These are phyloP conservation scores for Hypoxylon sp. DNA, from an alignment of 2,329 filamentous ascomycete genomes.

Conservation along the genomic window DNA sequence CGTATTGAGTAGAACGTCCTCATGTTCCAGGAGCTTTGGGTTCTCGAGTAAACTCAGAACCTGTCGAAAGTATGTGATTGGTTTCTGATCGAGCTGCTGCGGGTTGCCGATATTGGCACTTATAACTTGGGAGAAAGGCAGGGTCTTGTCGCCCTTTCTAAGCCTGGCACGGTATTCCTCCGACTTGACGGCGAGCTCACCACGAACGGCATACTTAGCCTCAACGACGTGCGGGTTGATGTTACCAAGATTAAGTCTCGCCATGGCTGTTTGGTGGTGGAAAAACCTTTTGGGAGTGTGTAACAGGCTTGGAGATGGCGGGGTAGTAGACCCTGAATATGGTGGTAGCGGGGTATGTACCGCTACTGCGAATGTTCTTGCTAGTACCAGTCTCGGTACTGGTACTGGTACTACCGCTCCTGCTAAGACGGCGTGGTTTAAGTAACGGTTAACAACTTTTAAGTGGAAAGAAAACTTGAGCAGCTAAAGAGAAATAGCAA, in stretches of 20 bases:
- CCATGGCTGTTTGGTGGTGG: constrained; percentile 48
- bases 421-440: constrained; percentile 15
- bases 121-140: constrained; percentile 93
- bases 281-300: constrained; percentile 34
- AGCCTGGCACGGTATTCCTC: constrained; percentile 88
- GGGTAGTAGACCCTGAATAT: constrained; percentile 44
- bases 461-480: constrained; percentile 3
- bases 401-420: constrained; percentile 30
- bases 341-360: constrained; percentile 34
- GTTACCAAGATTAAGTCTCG: constrained; percentile 79
- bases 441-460: constrained; percentile 1
- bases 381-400: constrained; percentile 6
- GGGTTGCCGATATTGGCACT: constrained; percentile 99
- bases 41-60: constrained; percentile 94
- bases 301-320: constrained; percentile 38
- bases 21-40: constrained; percentile 84
- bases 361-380: constrained; percentile 9
- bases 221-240: constrained; percentile 91
- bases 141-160: constrained; percentile 66
- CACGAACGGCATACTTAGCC: constrained; percentile 96
- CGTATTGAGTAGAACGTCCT: constrained; percentile 78
- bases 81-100: constrained; percentile 98
- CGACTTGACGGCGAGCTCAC: constrained; percentile 92
- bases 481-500: constrained; percentile 8
- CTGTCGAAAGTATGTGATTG: constrained; percentile 98